Percentiles rank a stretch among this genome's conserved stretches.
Conservation (phyloP, 1,284 basidiomycete genomes). For the Irpex rosettiformis region DNA sequence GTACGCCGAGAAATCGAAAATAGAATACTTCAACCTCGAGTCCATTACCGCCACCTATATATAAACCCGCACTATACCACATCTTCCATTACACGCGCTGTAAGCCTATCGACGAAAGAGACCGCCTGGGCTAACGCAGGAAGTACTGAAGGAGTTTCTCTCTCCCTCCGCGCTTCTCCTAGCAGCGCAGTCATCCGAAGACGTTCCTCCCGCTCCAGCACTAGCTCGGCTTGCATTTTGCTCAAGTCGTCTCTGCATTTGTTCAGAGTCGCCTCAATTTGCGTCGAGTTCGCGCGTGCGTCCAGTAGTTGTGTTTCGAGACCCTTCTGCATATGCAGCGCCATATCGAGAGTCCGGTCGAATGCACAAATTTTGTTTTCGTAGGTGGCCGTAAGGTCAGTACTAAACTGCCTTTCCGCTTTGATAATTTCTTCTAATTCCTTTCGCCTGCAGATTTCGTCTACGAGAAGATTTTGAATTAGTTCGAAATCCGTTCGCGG, state of each 20-base stretch:
- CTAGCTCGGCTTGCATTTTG: not conserved
- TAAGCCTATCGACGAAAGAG: not conserved
- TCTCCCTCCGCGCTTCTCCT: not conserved
- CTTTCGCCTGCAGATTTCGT: not conserved
- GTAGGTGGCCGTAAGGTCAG: not conserved
- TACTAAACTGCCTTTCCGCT: not conserved
- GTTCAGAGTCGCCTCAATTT: not conserved
- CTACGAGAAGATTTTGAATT: too few species aligned
- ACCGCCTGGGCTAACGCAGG: not conserved
- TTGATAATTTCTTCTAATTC: not conserved
- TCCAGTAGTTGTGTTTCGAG: not conserved
- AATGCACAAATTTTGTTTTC: not conserved
- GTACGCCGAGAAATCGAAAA: not conserved
- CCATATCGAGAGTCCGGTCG: not conserved
- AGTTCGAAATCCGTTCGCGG: too few species aligned
- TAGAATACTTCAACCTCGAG: not conserved
- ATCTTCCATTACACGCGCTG: not conserved
- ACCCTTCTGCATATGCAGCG: not conserved
- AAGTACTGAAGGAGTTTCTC: not conserved
- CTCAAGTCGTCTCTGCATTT: not conserved
- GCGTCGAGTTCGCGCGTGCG: not conserved
- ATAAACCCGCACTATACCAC: too few species aligned
- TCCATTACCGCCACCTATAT: too few species aligned
- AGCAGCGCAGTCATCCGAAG: not conserved
- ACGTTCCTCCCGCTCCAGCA: not conserved